A percentile compares a stretch with the other conserved stretches of the same genome.
Conservation (phyloP, 2,329 filamentous ascomycete species). For the Coleophoma eucalyptorum region DNA sequence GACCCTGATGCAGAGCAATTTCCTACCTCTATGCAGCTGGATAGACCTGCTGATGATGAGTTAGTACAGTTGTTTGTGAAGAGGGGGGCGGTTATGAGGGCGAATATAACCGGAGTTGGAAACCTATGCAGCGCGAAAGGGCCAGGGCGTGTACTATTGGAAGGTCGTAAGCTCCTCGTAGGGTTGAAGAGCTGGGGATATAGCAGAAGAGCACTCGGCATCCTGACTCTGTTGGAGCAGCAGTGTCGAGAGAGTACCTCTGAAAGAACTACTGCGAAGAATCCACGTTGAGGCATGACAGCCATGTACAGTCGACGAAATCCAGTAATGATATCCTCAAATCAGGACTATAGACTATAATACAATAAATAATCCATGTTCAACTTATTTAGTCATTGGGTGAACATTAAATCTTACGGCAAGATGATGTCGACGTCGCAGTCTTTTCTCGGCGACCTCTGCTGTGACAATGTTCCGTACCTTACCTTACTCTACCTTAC, state of each 20-base stretch:
- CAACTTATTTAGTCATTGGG: too few species aligned
- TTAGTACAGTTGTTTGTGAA: constrained; percentile 52
- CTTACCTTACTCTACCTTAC: too few species aligned
- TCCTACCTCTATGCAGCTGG: constrained; percentile 45
- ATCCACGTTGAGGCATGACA: too few species aligned
- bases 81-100: constrained; percentile 43
- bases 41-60: constrained; percentile 53
- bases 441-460: too few species aligned
- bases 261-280: background rate
- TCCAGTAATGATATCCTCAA: too few species aligned
- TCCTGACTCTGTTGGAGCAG: constrained; percentile 1
- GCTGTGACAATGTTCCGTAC: too few species aligned
- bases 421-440: too few species aligned
- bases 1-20: constrained; percentile 16
- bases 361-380: too few species aligned
- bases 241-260: background rate
- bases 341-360: too few species aligned
- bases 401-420: too few species aligned
- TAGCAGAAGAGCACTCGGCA: constrained; percentile 2
- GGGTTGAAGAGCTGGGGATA: constrained; percentile 17
- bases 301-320: too few species aligned
- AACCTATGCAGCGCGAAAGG: constrained; percentile 38
- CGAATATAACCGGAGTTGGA: constrained; percentile 47
- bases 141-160: constrained; percentile 31
- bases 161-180: constrained; percentile 34